Evolutionary conservation across 2,329 filamentous ascomycete genomes (phyloP).

Genomic region (Colletotrichum karsti): DNA sequence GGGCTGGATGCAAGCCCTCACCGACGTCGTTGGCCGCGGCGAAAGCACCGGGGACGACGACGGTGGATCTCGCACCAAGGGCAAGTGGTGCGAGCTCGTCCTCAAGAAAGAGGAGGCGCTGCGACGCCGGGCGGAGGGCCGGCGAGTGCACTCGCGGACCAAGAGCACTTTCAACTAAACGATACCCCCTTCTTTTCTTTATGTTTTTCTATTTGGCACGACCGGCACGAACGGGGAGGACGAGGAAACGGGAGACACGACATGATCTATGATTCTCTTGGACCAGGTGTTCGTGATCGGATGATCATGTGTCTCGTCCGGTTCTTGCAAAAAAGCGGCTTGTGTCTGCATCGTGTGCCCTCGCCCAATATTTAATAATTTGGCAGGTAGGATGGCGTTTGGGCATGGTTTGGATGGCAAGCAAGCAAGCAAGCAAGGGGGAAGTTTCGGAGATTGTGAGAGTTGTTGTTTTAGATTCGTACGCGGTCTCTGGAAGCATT

Average conservation of each 20-base stretch:
- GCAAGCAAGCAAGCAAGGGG: slow-evolving; percentile 14
- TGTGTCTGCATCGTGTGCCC: slow-evolving; percentile 14
- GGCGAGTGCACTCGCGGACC: slow-evolving; percentile 61
- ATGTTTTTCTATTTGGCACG: slow-evolving; percentile 26
- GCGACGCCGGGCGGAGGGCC: slow-evolving; percentile 61
- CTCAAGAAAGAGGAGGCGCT: slow-evolving; percentile 70
- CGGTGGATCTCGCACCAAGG: slow-evolving; percentile 51
- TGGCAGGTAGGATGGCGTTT: slow-evolving; percentile 22
- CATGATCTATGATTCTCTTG: slow-evolving; percentile 31
- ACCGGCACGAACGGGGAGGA: slow-evolving; percentile 20
- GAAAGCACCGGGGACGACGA: slow-evolving; percentile 57
- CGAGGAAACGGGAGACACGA: slow-evolving; percentile 20
- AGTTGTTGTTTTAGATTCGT: slow-evolving; percentile 8
- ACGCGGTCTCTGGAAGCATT: slow-evolving; percentile 23
- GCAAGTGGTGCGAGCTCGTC: slow-evolving; percentile 74
- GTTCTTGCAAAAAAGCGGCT: slow-evolving; percentile 7
- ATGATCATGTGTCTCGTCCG: slow-evolving; percentile 28
- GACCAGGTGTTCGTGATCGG: slow-evolving; percentile 29
- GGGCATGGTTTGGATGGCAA: slow-evolving; percentile 22
- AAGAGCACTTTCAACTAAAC: slow-evolving; percentile 65
- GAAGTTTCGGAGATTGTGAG: slow-evolving; percentile 24
- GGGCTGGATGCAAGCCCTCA: slow-evolving; percentile 90
- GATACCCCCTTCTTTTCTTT: slow-evolving; percentile 22
- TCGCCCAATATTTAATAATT: slow-evolving; percentile 26
- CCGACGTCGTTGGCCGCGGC: slow-evolving; percentile 71